Evolutionary conservation across 441 rosid genomes (phyloP), one percentile per base, ranked within the genome.

Genomic region (Brassica hybrid): DNA sequence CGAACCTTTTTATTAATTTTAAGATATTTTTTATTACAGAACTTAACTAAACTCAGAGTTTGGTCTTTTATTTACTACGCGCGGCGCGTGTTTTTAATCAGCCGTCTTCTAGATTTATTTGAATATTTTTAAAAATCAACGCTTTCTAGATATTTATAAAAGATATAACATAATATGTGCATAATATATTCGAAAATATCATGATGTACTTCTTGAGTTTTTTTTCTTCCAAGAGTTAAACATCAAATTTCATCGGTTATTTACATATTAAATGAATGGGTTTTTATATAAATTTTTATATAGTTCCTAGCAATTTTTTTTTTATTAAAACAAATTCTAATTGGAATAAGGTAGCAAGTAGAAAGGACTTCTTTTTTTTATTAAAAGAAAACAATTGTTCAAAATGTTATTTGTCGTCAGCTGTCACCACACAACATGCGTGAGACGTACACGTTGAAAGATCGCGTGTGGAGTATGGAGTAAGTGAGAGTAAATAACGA

Each of bases 71-170:
- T 71, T 14, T 16, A 7, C 43, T 5, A 58, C 76, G 7, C 80
- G 68, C 72, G 14, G 54, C 50, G 71, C 54, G 72, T 65, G 38
- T n/a, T 9, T 56, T 25, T 34, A 2, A 50, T 57, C 67, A 58
- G 76, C 80, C 80, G 80, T 58, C 80, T 77, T 77, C 80, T 77
- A 58, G 72, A 71, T 77, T 1, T 71, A 41, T 64, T 34, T 3
- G 25, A 71, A 18, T 56, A 11, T 2, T 36, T 12, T 21, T n/a
- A 0, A 1, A 1, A 30, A 77, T 65, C 76, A 65, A 77, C 72
- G 67, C 61, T 56, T 77, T 77, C 76, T 71, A 76, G 71, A 62
- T 48, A 25, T 32, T 14, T 30, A 13, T 60, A 25, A 23, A 48
- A 50, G 18, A 10, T 34, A 38, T 50, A 14, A 60, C 13, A 13